phyloP scores from a whole-genome alignment of 345 rosid genomes.

The Sonneratia caseolaris region DNA sequence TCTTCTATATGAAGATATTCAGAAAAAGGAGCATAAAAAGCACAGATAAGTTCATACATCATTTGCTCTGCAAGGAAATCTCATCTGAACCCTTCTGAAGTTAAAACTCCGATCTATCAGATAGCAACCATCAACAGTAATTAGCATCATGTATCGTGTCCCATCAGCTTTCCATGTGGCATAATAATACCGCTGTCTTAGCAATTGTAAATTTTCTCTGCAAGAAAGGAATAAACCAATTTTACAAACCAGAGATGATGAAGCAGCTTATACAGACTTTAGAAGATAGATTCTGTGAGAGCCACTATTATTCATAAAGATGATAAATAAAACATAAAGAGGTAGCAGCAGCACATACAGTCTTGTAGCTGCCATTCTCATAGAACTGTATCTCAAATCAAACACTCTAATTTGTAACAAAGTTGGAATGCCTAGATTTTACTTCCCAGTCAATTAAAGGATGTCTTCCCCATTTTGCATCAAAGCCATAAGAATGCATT shows the following conservation, averaged over 20 bases:
- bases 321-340: background rate
- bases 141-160: constrained; percentile 94
- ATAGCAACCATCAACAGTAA: constrained; percentile 82
- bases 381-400: background rate
- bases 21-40: constrained; percentile 4
- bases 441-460: too few relatives aligned
- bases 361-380: background rate
- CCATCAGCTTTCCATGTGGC: constrained; percentile 99
- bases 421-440: too few relatives aligned
- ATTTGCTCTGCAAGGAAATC: constrained; percentile 69
- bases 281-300: background rate
- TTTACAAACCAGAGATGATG: background rate
- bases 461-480: too few relatives aligned
- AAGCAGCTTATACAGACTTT: background rate
- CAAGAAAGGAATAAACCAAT: constrained; percentile 2
- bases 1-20: background rate
- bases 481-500: too few relatives aligned
- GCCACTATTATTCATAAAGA: background rate
- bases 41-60: constrained; percentile 47
- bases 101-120: constrained; percentile 81
- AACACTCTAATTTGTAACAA: background rate
- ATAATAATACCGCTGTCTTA: constrained; percentile 87
- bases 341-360: background rate
- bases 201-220: constrained; percentile 84
- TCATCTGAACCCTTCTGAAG: constrained; percentile 91